Evolutionary conservation across 306 rosid genomes (phyloP), one percentile per base, ranked within the genome.

Genomic region (Prunus mira): DNA sequence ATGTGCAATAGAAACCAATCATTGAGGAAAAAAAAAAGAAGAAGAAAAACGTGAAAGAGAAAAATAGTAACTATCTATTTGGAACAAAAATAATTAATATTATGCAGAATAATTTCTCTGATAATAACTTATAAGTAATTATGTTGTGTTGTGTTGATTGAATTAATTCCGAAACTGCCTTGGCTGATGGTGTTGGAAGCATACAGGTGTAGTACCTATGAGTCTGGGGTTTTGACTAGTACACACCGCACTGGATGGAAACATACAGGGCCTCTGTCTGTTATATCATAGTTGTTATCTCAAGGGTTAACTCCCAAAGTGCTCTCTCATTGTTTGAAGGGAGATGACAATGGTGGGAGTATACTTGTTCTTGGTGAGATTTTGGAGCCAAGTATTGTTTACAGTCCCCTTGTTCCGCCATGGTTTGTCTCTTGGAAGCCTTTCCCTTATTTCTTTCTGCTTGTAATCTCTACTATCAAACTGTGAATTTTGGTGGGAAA

Each of bases 351-450:
- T 80, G 97, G 98, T 70, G 98, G 98, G 51, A 97, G 97, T 62
- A 88, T 90, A 71, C 84, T 92, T 78, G 97, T 95, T 90, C 97
- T 95, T 84, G 98, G 98, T 72, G 96, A 95, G 88, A 92, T 95
- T 83, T 72, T 90, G 91, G 97, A 92, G 89, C 97, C 97, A 72
- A 84, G 80, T 86, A 90, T 95, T 80, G 96, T 86, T 71, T 95
- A 92, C 76, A 92, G 91, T 82, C 98, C 98, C 9, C 96, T 95
- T 74, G 96, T 90, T 70, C 96, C 96, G 22, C 90, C 92, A n/a
- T 96, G 89, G 98, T 95, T 92, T 71, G 97, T 80, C 87, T 84
- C 82, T 62, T 63, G 69, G 77, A 72, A 80, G 38, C 38, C 7
- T 55, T 72, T 82, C 54, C 41, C 12, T 58, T 41, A 9, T 41